Base-by-base conservation (phyloP, 1,284 basidiomycete genomes). In the Naganishia cerealis region DNA sequence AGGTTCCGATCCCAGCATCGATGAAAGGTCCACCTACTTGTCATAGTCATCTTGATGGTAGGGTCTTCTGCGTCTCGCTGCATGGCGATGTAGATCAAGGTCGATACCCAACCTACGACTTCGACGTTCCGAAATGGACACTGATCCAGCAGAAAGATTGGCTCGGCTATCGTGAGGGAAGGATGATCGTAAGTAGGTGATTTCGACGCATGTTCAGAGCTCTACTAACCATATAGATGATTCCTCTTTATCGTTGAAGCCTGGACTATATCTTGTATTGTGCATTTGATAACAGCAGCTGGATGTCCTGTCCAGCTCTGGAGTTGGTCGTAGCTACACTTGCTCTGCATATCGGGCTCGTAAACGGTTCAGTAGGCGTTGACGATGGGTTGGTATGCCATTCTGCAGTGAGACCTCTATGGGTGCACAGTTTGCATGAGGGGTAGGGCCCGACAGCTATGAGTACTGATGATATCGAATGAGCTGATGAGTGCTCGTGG, bases 21-120 rank as follows among this genome's bases (percentile, higher is more conserved):
- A 58, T 13, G 21, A 3, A 7, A 10, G 24, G 3, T 12, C 18
- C 18, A 56, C 67, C 5, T 26, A 68, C 67, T 42, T 18, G 57
- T 59, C 62, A 66, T 33, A 6, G 53, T 12, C 62, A 65, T 50
- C 38, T 43, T 52, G n/a, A 61, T 42, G 12, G 57, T 52, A 9
- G 62, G 63, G 48, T 65, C 56, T 18, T 43, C 38, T n/a, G 46
- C 26, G 21, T 69, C 57, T 43, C 40, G 65, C 12, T 59, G 40
- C 18, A 59, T 29, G 2, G 61, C 39, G 7, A 58, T 56, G 39
- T 65, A 69, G 33, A 36, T 43, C 24, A 69, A 40, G 52, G 36
- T 63, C 5, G 61, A 66, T 36, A 69, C 48, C 67, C 67, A 69
- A 3, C 62, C 67, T 10, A 69, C 57, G 48, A 66, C n/a, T 40